Percentiles rank a stretch among this genome's conserved stretches.
These are phyloP conservation scores for Hericium coralloides DNA, from an alignment of 768 basidiomycete species.

Conservation along the genomic window DNA sequence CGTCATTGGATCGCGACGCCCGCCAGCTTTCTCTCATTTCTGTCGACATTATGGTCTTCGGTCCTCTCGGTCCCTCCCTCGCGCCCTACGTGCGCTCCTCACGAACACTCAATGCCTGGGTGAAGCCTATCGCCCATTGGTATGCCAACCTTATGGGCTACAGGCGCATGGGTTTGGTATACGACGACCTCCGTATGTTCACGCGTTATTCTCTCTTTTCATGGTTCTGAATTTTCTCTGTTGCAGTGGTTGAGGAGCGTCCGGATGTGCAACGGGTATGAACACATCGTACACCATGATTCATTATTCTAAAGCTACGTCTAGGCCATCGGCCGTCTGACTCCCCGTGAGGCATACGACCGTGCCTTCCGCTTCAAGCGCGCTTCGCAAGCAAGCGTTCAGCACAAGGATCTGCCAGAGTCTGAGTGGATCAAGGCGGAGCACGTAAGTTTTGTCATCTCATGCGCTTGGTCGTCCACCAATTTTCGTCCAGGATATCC, in stretches of 20 bases:
- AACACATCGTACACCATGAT: neutral
- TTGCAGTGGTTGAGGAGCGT: conserved; percentile 67
- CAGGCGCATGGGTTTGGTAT: conserved; percentile 80
- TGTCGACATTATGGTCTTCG: conserved; percentile 29
- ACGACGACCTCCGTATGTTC: conserved; percentile 87
- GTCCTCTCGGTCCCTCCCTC: conserved; percentile 64
- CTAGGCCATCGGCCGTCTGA: conserved; percentile 79
- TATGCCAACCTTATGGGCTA: conserved; percentile 79
- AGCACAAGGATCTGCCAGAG: conserved; percentile 75
- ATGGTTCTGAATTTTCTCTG: neutral
- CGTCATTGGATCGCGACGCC: neutral
- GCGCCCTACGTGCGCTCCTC: conserved; percentile 69
- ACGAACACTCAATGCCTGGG: conserved; percentile 51
- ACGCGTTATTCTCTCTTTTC: conserved; percentile 7
- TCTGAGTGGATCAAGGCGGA: conserved; percentile 68
- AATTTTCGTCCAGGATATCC: conserved; percentile 54
- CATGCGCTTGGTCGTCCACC: neutral
- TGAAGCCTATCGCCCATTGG: conserved; percentile 76
- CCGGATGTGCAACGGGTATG: conserved; percentile 70
- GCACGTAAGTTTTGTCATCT: conserved; percentile 47
- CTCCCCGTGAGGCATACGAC: conserved; percentile 76
- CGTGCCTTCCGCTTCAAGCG: conserved; percentile 83
- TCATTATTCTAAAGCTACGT: neutral
- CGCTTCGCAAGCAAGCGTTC: conserved; percentile 69
- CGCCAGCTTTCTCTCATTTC: conserved; percentile 3